A percentile compares a stretch with the other conserved stretches of the same genome.
Evolutionary conservation across 176 grass and related monocot species (phyloP).

Genomic region (Eleusine coracana): DNA sequence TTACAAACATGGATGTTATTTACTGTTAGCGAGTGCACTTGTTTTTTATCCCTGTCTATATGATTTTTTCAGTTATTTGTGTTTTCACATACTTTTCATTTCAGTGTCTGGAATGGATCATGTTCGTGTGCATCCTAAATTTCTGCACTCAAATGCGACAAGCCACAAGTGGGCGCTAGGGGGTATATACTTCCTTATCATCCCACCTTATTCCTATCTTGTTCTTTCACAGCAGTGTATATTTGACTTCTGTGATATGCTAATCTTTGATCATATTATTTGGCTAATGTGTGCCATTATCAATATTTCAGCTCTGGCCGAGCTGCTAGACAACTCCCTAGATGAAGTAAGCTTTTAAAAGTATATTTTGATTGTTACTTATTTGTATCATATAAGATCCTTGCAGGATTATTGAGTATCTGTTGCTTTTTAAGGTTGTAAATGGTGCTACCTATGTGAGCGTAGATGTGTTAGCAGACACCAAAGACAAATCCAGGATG

Average conservation of each 20-base stretch:
- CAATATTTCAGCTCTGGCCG: constrained; percentile 79
- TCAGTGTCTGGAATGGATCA: constrained; percentile 83
- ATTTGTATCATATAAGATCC: constrained; percentile 15
- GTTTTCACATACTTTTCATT: constrained; percentile 32
- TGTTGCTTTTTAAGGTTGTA: constrained; percentile 60
- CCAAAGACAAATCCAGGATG: constrained; percentile 83
- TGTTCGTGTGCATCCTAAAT: constrained; percentile 91
- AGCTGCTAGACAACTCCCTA: constrained; percentile 93
- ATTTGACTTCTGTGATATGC: constrained; percentile 25
- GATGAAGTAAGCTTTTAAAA: constrained; percentile 72
- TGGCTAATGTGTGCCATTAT: constrained; percentile 40
- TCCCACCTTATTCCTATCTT: constrained; percentile 20
- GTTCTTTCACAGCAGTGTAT: constrained; percentile 21
- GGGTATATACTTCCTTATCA: constrained; percentile 54
- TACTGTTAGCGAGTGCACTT: neutral
- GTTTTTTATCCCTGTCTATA: neutral
- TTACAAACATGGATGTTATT: neutral
- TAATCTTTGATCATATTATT: constrained; percentile 37
- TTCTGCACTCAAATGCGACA: constrained; percentile 98
- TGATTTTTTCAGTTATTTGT: constrained; percentile 15
- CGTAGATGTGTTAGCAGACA: constrained; percentile 77
- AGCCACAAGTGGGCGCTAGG: constrained; percentile 99
- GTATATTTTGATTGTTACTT: constrained; percentile 25
- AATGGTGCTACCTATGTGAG: constrained; percentile 97
- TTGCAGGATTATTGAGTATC: constrained; percentile 17